Evolutionary conservation across 257 asterid genomes (phyloP), one percentile per base, ranked within the genome.

Genomic region (Solanum gandarillasii): DNA sequence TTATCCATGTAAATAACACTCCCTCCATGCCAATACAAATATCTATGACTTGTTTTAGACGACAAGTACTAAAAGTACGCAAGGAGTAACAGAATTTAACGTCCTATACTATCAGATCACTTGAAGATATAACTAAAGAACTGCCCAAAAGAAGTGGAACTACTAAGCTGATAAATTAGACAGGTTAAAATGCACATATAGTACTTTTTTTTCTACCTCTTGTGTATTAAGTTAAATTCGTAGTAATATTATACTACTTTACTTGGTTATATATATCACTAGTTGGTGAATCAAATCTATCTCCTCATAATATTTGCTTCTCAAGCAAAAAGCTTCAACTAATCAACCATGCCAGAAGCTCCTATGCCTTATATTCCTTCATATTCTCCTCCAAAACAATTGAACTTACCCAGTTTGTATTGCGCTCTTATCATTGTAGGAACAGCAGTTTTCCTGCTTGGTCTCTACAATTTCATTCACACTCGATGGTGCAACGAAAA

Each of bases 401-500:
- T 83, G 3, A 83, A 67, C 90, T 74, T 90, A 87, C 68, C 87
- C 6, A 27, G 87, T 81, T 87, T 88, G 25, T 91, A 90, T 71
- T 91, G 90, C 14, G 91, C 90, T 55, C 43, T 91, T 10, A 86
- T 70, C 23, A 84, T 91, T 7, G 81, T 88, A 2, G 93, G 92
- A 25, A 83, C 83, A 5, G 92, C 93, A 12, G 82, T 81, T 9
- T 0, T 88, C 9, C 32, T 91, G 16, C 87, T 90, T 7, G 88
- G 38, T 13, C 38, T 88, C 23, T 91, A 88, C 89, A 86, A 91
- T 88, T 67, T 91, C 67, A 32, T 91, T 10, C 62, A 58, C 72
- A n/a, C 87, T 70, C 89, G 86, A 76, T 91, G 91, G 90, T 90
- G 95, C 87, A 14, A 86, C 3, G 86, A 89, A 4, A 25, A 72